These are phyloP conservation scores for Albatrellus ellisii DNA, from an alignment of 768 basidiomycete species.

Conservation along the genomic window DNA sequence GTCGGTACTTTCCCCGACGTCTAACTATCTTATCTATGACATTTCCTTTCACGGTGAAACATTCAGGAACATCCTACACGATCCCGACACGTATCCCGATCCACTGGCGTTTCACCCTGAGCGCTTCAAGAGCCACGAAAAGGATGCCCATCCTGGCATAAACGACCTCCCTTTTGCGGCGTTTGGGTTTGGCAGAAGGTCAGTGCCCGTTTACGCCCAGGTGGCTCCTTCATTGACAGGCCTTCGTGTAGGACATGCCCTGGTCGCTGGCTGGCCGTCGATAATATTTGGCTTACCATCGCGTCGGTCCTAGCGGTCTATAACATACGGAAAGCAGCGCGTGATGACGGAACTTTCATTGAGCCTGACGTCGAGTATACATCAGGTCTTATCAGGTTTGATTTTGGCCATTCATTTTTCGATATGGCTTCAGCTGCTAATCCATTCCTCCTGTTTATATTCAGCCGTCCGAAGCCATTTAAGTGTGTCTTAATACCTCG, in stretches of 20 bases:
- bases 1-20: background rate
- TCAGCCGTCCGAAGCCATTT: slow-evolving; percentile 31
- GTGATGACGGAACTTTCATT: slow-evolving; percentile 23
- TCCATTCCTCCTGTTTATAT: background rate
- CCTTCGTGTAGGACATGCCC: slow-evolving; percentile 26
- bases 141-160: slow-evolving; percentile 19
- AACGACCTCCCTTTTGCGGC: slow-evolving; percentile 25
- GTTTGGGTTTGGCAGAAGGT: slow-evolving; percentile 31
- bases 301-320: slow-evolving; percentile 28
- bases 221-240: background rate
- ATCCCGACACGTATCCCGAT: slow-evolving; percentile 25
- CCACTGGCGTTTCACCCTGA: slow-evolving; percentile 27
- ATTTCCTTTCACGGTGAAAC: background rate
- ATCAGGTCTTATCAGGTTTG: slow-evolving; percentile 25
- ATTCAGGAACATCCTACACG: slow-evolving; percentile 29
- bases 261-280: slow-evolving; percentile 29
- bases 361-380: slow-evolving; percentile 24
- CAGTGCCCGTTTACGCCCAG: slow-evolving; percentile 4
- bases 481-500: slow-evolving; percentile 25
- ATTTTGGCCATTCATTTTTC: slow-evolving; percentile 7
- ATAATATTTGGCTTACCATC: slow-evolving; percentile 30
- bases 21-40: slow-evolving; percentile 13
- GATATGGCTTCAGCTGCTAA: background rate
- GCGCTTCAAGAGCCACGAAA: slow-evolving; percentile 20
- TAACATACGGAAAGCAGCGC: slow-evolving; percentile 24